These are phyloP conservation scores for Mucor mucedo DNA, from an alignment of 371 early-diverging fungal species.

Conservation along the genomic window DNA sequence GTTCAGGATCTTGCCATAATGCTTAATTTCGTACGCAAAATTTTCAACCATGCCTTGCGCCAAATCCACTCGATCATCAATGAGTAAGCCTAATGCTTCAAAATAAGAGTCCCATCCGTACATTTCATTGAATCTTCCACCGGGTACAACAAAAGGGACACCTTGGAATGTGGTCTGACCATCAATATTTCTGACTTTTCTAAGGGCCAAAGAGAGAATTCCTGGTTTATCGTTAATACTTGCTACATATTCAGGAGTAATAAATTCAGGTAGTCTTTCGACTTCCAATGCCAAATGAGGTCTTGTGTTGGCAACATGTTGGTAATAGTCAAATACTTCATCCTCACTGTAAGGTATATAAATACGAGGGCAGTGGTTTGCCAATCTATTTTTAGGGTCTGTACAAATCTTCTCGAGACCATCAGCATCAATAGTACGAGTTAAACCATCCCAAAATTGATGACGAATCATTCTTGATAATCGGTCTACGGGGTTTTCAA, in stretches of 20 bases:
- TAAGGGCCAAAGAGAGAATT: constrained; percentile 81
- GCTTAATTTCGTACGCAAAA: constrained; percentile 89
- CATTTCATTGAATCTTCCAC: constrained; percentile 96
- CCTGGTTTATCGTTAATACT: constrained; percentile 85
- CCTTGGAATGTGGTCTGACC: constrained; percentile 63
- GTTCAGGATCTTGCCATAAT: constrained; percentile 95
- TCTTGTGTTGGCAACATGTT: constrained; percentile 58
- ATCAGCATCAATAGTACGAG: constrained; percentile 87
- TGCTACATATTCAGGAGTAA: constrained; percentile 87
- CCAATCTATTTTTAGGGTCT: constrained; percentile 86
- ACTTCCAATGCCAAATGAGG: constrained; percentile 77
- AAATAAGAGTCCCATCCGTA: constrained; percentile 97
- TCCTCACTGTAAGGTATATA: constrained; percentile 85
- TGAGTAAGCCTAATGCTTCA: constrained; percentile 83
- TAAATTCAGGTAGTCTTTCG: constrained; percentile 77
- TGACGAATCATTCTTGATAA: constrained; percentile 86
- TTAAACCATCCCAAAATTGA: constrained; percentile 92
- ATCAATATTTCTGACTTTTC: constrained; percentile 51
- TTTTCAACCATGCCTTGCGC: constrained; percentile 94
- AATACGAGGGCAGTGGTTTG: constrained; percentile 76
- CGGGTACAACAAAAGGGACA: constrained; percentile 93
- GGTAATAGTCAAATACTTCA: constrained; percentile 77
- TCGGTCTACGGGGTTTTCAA: constrained; percentile 90
- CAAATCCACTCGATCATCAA: constrained; percentile 79
- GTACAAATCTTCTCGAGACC: constrained; percentile 85